Conservation (phyloP, 345 rosid genomes). For the Isatis tinctoria region DNA sequence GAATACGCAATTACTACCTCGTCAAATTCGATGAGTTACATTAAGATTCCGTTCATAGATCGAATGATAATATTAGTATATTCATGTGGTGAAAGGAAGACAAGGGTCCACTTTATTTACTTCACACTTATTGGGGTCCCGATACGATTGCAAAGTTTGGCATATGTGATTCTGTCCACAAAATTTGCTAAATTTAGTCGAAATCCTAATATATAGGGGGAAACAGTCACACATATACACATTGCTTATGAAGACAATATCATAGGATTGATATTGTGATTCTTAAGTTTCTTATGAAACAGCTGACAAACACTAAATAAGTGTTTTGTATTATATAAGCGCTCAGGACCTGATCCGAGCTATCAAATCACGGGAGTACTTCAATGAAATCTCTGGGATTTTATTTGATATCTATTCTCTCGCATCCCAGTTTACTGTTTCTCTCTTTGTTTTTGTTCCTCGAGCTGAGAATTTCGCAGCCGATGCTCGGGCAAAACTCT, state of each 20-base stretch:
- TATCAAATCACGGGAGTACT: too few relatives aligned
- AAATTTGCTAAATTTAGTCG: background rate
- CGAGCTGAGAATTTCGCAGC: too few relatives aligned
- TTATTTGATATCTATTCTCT: too few relatives aligned
- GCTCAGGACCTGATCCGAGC: too few relatives aligned
- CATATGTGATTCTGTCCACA: background rate
- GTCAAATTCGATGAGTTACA: background rate
- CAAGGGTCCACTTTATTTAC: constrained; percentile 9
- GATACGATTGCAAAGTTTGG: background rate
- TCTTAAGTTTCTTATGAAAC: background rate
- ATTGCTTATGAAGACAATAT: too few relatives aligned
- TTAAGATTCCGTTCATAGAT: background rate
- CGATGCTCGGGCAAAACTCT: too few relatives aligned
- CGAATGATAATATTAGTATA: background rate
- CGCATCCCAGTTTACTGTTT: too few relatives aligned
- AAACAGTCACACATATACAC: background rate
- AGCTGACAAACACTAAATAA: background rate
- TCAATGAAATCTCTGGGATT: too few relatives aligned
- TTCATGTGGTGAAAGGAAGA: background rate
- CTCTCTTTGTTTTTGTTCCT: too few relatives aligned
- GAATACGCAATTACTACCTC: background rate
- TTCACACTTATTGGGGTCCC: constrained; percentile 4
- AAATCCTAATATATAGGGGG: background rate
- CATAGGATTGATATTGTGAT: background rate
- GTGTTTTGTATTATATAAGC: too few relatives aligned